These are phyloP conservation scores for Aspergillus viridinutans DNA, from an alignment of 2,329 filamentous ascomycete species.

Conservation along the genomic window DNA sequence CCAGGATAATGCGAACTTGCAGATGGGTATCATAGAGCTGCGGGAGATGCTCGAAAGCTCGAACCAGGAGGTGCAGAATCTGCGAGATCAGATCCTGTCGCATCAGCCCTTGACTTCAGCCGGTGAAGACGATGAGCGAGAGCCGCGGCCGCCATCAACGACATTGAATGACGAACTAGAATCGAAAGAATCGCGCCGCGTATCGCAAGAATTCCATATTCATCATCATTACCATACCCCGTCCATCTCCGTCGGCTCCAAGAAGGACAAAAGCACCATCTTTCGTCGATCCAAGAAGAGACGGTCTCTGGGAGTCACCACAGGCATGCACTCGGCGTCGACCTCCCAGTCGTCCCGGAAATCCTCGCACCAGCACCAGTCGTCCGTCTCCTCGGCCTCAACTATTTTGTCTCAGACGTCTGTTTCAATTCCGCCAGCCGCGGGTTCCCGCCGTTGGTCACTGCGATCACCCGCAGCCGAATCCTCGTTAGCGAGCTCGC, in stretches of 20 bases:
- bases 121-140: constrained; percentile 20
- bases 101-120: constrained; percentile 63
- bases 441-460: constrained; percentile 35
- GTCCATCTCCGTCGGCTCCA: constrained; percentile 41
- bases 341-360: constrained; percentile 23
- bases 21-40: constrained; percentile 85
- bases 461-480: constrained; percentile 43
- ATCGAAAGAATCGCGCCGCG: constrained; percentile 42
- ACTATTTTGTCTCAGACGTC: constrained; percentile 61
- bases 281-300: constrained; percentile 66
- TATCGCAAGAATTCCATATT: constrained; percentile 77
- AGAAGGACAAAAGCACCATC: constrained; percentile 52
- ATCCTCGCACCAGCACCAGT: constrained; percentile 33
- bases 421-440: constrained; percentile 51
- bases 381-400: constrained; percentile 47
- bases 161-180: constrained; percentile 71
- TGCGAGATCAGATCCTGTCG: constrained; percentile 74
- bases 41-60: constrained; percentile 86
- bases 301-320: constrained; percentile 59
- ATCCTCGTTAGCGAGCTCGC: constrained; percentile 71
- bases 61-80: constrained; percentile 85
- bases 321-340: constrained; percentile 35
- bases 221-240: constrained; percentile 89
- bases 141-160: constrained; percentile 36
- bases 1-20: constrained; percentile 90